Percentiles rank a stretch among this genome's conserved stretches.
Conservation (phyloP, 345 rosid species). For the Boechera stricta region DNA sequence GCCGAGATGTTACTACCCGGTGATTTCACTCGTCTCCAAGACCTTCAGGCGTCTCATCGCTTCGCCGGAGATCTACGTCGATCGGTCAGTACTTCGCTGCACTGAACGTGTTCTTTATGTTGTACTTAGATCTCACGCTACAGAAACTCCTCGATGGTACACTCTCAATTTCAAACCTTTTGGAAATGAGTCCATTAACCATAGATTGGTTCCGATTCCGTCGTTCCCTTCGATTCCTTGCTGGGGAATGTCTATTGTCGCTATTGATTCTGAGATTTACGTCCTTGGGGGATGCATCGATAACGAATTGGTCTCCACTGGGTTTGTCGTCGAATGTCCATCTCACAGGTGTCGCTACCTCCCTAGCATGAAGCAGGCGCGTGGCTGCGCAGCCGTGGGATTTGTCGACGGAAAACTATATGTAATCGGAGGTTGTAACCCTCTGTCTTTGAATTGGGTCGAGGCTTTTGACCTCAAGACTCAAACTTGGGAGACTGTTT, state of each 20-base stretch:
- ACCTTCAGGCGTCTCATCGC: slow-evolving; percentile 28
- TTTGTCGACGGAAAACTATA: slow-evolving; percentile 57
- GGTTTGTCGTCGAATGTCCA: slow-evolving; percentile 20
- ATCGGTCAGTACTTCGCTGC: background rate
- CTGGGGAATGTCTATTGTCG: slow-evolving; percentile 39
- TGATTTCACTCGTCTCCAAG: slow-evolving; percentile 32
- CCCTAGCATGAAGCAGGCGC: slow-evolving; percentile 33
- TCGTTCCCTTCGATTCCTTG: slow-evolving; percentile 35
- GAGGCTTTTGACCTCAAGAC: slow-evolving; percentile 57
- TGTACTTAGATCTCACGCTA: slow-evolving; percentile 26
- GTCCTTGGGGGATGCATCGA: slow-evolving; percentile 31
- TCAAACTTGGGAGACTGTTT: slow-evolving; percentile 48
- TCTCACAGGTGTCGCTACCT: slow-evolving; percentile 16
- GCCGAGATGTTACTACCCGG: slow-evolving; percentile 33
- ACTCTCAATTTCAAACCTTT: slow-evolving; percentile 22
- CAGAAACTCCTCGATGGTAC: slow-evolving; percentile 32
- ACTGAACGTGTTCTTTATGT: slow-evolving; percentile 9
- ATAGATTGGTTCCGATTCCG: slow-evolving; percentile 23
- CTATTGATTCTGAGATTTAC: slow-evolving; percentile 16
- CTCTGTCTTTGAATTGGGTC: slow-evolving; percentile 60
- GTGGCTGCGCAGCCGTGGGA: slow-evolving; percentile 49
- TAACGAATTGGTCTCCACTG: slow-evolving; percentile 17
- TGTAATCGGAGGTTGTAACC: slow-evolving; percentile 73
- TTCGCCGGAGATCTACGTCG: slow-evolving; percentile 25
- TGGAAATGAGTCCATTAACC: background rate